Evolutionary conservation across 2,329 filamentous ascomycete species (phyloP), one percentile per base, ranked within the genome.

Genomic region (Rhytidhysteron rufulum): DNA sequence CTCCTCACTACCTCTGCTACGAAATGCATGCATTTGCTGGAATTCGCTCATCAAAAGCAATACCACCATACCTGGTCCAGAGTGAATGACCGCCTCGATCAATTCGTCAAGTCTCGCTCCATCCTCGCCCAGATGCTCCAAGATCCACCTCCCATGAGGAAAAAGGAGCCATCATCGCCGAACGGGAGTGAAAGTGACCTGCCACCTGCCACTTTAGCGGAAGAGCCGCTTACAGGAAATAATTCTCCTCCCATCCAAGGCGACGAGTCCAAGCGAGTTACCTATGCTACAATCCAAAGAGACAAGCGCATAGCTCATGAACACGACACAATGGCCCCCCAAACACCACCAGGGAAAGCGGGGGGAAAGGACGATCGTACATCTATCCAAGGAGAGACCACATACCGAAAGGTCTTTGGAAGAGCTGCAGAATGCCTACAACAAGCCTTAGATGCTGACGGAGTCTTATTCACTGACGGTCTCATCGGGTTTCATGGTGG

Each of bases 381-480:
- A 17, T 9, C 19, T 11, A 5, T 15, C 33, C 20, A 31, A 25
- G 20, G 21, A 15, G 45, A 43, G 27, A 50, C 49, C 15, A 41
- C 40, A 3, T 50, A 52, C 35, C 42, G 44, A 11, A 45, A 45
- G 21, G 34, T 48, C 0, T 53, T 53, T 34, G 35, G 40, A 33
- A 44, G 42, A 21, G 48, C 50, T 8, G 48, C 50, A 1, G 16
- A 44, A 27, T 47, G 41, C 30, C 31, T 53, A 18, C 42, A 39
- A 16, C 24, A 30, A 31, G 48, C 43, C 7, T 27, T 50, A 9
- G 19, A 46, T 22, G 39, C 40, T n/a, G 48, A 50, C 27, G 43
- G 48, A n/a, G 48, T 47, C 4, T 3, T 48, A 10, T 52, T 54
- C 25, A 17, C 42, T 9, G 49, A 52, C 32, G 49, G 50, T 13